Evolutionary conservation across 352 stramenopile genomes (phyloP).

Genomic region (Lagenidium sp.): DNA sequence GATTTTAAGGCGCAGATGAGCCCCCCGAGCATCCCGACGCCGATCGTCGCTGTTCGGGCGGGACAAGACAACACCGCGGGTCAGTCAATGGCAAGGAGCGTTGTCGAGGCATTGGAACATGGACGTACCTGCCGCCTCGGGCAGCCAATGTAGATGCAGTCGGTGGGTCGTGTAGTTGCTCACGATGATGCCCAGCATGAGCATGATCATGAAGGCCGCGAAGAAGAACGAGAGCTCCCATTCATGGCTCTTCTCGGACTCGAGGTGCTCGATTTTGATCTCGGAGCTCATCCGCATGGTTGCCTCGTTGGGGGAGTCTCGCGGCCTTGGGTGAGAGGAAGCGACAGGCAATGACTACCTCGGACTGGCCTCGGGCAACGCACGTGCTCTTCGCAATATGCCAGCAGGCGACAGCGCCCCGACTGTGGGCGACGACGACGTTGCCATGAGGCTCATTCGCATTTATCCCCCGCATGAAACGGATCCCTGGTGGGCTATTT

Average conservation of each 20-base stretch:
- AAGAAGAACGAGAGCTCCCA: constrained; percentile 78
- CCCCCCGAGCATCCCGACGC: constrained; percentile 43
- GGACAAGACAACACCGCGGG: neutral
- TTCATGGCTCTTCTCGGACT: constrained; percentile 56
- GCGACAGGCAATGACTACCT: too few relatives aligned
- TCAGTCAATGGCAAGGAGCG: neutral
- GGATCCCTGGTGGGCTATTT: too few relatives aligned
- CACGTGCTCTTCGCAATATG: too few relatives aligned
- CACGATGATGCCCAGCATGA: constrained; percentile 70
- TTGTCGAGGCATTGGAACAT: neutral
- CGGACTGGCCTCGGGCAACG: too few relatives aligned
- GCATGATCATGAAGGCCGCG: constrained; percentile 54
- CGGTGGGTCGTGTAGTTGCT: constrained; percentile 77
- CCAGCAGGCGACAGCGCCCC: too few relatives aligned
- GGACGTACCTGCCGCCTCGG: constrained; percentile 38
- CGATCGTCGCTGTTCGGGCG: constrained; percentile 30
- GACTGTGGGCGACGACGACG: too few relatives aligned
- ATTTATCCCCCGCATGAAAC: too few relatives aligned
- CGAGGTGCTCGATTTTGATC: constrained; percentile 21
- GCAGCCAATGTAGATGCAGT: constrained; percentile 64
- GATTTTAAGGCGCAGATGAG: constrained; percentile 54
- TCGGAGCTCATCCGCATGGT: too few relatives aligned
- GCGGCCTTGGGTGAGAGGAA: too few relatives aligned
- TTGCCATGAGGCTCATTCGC: too few relatives aligned
- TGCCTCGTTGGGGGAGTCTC: too few relatives aligned